Base-by-base conservation (phyloP, 208 protist species). In the Wallacemonas rigidus region DNA sequence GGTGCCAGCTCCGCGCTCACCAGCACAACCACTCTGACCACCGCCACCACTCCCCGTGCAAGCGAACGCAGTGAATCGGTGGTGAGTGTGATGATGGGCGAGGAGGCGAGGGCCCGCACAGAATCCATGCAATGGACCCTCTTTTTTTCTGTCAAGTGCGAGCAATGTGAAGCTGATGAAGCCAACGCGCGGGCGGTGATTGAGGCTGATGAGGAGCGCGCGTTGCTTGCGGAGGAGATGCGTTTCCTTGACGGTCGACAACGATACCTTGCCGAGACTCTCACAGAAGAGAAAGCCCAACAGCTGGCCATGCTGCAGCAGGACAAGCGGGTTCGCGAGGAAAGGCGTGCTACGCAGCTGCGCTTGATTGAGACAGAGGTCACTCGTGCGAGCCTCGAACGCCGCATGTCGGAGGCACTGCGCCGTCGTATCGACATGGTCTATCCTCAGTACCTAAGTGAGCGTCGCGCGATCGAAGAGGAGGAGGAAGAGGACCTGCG, bases 341-440 rank as follows among this genome's bases (percentile, higher is more conserved):
- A 71, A 51, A 64, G 44, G 53, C 74, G 77, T 26, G 67, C 44
- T 3, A 53, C 50, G 64, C 72, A 80, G 75, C 71, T 87, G 64
- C 69, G 74, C 55, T 41, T 63, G n/a, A 91, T 92, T 64, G 90
- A 87, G 57, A 69, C 72, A 26, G 64, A 81, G 1, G 80, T 83
- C 38, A 53, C 76, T 0, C 38, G 48, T 0, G 54, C 62, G 15
- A 57, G 83, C 70, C 71, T 73, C 9, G 69, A 86, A 40, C 77
- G 85, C 56, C 85, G 87, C 6, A 26, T 86, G 1, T 43, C 43
- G 39, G 75, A 82, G 71, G 14, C 69, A 38, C 50, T 95, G 9
- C 63, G 55, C 3, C 60, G 76, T 7, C 47, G 81, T 54, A 72
- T 85, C 35, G 40, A 69, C 1, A 61, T 75, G 44, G 55, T 95